These are phyloP conservation scores for Rubia balearica DNA, from an alignment of 305 asterid genomes.

Conservation along the genomic window DNA sequence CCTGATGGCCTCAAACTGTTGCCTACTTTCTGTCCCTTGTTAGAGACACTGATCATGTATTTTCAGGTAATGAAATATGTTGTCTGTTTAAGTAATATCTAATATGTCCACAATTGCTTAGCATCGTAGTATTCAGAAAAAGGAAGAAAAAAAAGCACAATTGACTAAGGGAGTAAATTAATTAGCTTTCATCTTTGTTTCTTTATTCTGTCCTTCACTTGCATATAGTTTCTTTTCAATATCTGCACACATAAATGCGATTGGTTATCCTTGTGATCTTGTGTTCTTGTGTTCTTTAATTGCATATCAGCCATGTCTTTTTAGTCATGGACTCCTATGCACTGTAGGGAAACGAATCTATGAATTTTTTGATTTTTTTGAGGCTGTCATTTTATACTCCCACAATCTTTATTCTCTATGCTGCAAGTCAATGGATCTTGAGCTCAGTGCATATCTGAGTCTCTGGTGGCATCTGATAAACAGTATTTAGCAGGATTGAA, in stretches of 20 bases:
- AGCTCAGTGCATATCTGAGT: neutral
- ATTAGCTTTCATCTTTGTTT: neutral
- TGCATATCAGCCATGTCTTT: neutral
- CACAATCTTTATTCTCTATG: neutral
- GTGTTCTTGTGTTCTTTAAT: neutral
- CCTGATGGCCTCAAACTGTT: conserved; percentile 60
- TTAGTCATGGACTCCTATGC: neutral
- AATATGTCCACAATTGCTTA: neutral
- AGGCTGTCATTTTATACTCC: neutral
- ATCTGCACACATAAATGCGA: neutral
- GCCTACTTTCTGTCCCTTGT: conserved; percentile 61
- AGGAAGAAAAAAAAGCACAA: neutral
- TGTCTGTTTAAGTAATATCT: neutral
- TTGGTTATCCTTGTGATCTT: neutral
- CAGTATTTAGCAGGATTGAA: neutral
- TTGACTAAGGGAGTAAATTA: neutral
- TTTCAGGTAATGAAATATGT: conserved; percentile 57
- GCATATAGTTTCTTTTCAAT: neutral
- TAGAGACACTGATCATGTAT: conserved; percentile 62
- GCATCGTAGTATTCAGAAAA: neutral
- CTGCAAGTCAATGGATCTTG: neutral
- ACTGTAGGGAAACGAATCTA: neutral
- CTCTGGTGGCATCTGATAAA: neutral
- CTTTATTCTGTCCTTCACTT: neutral
- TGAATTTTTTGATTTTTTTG: neutral